Evolutionary conservation across 208 protist species (phyloP), one percentile per base, ranked within the genome.

Genomic region (Acanthamoeba healyi): DNA sequence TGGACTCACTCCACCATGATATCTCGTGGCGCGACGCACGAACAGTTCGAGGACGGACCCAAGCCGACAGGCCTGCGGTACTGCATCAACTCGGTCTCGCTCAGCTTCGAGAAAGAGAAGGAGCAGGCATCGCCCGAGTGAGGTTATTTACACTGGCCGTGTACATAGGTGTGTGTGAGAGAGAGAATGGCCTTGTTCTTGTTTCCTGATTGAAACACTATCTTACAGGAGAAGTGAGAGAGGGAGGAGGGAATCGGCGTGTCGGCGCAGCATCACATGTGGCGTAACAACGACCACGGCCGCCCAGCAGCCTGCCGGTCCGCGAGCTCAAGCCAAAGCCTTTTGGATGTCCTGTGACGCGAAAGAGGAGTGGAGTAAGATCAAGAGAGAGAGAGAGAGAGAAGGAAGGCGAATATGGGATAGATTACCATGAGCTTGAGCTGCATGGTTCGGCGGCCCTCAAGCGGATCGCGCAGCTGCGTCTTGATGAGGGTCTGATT

Each of bases 61-160:
- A 72, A 72, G n/a, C 84, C 84, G 1, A 91, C 84, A 2, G 84
- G 84, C 10, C 51, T 74, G 38, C 84, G 84, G 10, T 91, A 91
- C 26, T 91, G 84, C 61, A 91, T 91, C 84, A 91, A 91, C 84
- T 88, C 79, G 26, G 79, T 63, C 22, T 32, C 79, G 19, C 79
- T 88, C 14, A 29, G 22, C n/a, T 88, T 88, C 14, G 49, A 88
- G 46, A 61, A 88, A 24, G 42, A 88, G 32, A 82, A 82, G 26
- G 40, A 82, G 72, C 26, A 82, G 36, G 72, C 22, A 6, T 26
- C 42, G 38, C 36, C 36, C 36, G 9, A 77, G 19, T 44, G 67
- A 77, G 12, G 44, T 4, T 12, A 49, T 49, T 49, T 49, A 15
- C 44, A 49, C 44, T 49, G 44, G 19, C 19, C 54, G 49, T 14